These are phyloP conservation scores for Simmondsia chinensis DNA, from an alignment of 148 eudicot species.

Conservation along the genomic window DNA sequence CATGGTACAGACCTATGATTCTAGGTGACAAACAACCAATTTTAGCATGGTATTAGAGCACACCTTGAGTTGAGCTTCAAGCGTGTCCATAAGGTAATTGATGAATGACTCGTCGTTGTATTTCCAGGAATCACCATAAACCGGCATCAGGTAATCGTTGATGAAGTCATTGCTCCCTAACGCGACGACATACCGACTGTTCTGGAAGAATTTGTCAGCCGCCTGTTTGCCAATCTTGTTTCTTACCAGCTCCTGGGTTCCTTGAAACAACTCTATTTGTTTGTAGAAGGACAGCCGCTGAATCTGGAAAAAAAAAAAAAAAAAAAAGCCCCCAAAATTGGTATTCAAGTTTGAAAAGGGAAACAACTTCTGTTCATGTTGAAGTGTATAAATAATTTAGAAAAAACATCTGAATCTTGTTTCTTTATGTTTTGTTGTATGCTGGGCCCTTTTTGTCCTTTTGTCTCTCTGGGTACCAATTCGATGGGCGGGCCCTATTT, in stretches of 20 bases:
- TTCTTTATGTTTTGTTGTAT: no score
- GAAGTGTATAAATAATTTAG: no score
- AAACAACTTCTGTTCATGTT: no score
- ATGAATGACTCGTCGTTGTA: constrained; percentile 53
- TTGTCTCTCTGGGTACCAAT: no score
- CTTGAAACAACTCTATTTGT: constrained; percentile 80
- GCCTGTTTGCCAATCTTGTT: constrained; percentile 49
- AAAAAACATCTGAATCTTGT: no score
- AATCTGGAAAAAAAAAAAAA: constrained; percentile 28
- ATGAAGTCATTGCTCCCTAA: constrained; percentile 94
- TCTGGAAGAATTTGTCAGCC: constrained; percentile 48
- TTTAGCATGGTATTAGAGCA: no score
- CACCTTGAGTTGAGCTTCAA: constrained; percentile 59
- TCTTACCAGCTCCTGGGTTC: constrained; percentile 45
- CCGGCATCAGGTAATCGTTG: constrained; percentile 89
- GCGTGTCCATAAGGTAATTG: constrained; percentile 52
- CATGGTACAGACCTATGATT: no score
- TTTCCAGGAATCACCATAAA: constrained; percentile 65
- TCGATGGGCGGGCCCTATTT: no score
- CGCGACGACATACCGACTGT: constrained; percentile 65
- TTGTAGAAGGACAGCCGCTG: constrained; percentile 66
- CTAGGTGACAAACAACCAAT: no score
- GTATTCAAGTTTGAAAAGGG: no score
- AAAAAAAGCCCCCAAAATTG: no score
- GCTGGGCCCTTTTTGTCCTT: no score